Conservation (phyloP, 768 basidiomycete genomes). For the Serendipita vermifera region DNA sequence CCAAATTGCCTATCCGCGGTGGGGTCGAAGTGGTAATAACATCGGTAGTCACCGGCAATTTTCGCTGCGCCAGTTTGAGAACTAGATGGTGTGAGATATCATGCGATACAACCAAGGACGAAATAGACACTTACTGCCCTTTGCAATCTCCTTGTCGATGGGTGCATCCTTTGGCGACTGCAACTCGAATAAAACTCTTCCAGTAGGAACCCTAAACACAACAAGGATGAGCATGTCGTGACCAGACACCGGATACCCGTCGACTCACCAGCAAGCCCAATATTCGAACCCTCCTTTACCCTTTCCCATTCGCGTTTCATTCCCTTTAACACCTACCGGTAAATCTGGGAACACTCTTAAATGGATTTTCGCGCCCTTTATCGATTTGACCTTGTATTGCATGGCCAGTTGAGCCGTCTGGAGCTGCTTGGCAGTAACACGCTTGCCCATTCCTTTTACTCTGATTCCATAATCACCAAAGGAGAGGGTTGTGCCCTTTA, state of each 20-base stretch:
- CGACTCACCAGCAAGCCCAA: slow-evolving; percentile 79
- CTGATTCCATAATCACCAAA: slow-evolving; percentile 88
- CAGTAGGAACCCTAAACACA: neutral
- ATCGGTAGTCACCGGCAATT: slow-evolving; percentile 78
- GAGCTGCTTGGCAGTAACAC: slow-evolving; percentile 83
- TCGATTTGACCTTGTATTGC: slow-evolving; percentile 72
- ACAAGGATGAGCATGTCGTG: too few relatives aligned
- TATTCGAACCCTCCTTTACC: slow-evolving; percentile 96
- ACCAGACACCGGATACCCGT: too few relatives aligned
- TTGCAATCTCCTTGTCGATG: slow-evolving; percentile 6
- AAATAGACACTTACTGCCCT: neutral
- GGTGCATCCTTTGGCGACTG: neutral
- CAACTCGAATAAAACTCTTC: neutral
- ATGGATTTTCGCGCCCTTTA: slow-evolving; percentile 81
- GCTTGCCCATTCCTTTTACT: slow-evolving; percentile 66
- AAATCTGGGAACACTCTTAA: slow-evolving; percentile 91
- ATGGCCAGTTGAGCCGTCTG: slow-evolving; percentile 77
- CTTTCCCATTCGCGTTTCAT: slow-evolving; percentile 99
- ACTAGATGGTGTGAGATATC: neutral
- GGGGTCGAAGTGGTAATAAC: slow-evolving; percentile 59
- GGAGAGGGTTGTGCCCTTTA: slow-evolving; percentile 82
- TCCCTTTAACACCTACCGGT: slow-evolving; percentile 96
- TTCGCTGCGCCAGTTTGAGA: slow-evolving; percentile 21
- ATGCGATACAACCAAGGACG: neutral
- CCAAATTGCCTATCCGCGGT: slow-evolving; percentile 58